Evolutionary conservation across 495 filamentous ascomycete genomes (phyloP).

Genomic region (Aspergillus incahuasiensis): DNA sequence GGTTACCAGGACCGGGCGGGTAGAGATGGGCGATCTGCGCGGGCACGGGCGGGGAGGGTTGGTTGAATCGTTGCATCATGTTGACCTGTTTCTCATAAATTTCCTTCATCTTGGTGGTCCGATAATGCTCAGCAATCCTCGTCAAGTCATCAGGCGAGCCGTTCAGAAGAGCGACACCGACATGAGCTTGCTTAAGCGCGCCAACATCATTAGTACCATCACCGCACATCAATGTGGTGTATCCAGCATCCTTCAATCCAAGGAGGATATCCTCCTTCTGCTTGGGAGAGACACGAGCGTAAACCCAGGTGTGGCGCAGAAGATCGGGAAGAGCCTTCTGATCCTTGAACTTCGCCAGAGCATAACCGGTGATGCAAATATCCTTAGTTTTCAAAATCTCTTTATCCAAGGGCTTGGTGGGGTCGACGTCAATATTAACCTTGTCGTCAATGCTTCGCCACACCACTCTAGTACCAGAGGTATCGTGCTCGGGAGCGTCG

Average conservation of each 20-base stretch:
- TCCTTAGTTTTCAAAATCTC: constrained; percentile 84
- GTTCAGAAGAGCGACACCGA: constrained; percentile 94
- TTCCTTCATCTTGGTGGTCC: constrained; percentile 95
- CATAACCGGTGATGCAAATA: constrained; percentile 94
- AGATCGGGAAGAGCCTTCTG: constrained; percentile 67
- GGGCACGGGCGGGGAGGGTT: constrained; percentile 84
- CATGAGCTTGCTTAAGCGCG: constrained; percentile 95
- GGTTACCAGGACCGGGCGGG: constrained; percentile 84
- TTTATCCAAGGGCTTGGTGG: constrained; percentile 70
- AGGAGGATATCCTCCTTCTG: constrained; percentile 98
- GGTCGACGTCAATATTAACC: constrained; percentile 80
- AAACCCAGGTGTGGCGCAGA: constrained; percentile 91
- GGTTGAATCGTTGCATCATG: constrained; percentile 91
- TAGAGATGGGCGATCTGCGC: constrained; percentile 89
- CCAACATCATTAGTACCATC: constrained; percentile 99
- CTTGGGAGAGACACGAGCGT: constrained; percentile 95
- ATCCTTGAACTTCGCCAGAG: constrained; percentile 81
- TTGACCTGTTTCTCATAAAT: constrained; percentile 92
- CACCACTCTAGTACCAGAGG: constrained; percentile 73
- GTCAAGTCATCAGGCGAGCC: constrained; percentile 86
- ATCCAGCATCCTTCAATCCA: constrained; percentile 91
- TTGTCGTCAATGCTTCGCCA: constrained; percentile 96
- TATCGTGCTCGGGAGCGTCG: constrained; percentile 88
- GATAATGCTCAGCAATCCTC: constrained; percentile 85
- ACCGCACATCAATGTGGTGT: constrained; percentile 98